Base-by-base conservation (phyloP, 148 eudicot genomes). In the Spergularia bocconei region DNA sequence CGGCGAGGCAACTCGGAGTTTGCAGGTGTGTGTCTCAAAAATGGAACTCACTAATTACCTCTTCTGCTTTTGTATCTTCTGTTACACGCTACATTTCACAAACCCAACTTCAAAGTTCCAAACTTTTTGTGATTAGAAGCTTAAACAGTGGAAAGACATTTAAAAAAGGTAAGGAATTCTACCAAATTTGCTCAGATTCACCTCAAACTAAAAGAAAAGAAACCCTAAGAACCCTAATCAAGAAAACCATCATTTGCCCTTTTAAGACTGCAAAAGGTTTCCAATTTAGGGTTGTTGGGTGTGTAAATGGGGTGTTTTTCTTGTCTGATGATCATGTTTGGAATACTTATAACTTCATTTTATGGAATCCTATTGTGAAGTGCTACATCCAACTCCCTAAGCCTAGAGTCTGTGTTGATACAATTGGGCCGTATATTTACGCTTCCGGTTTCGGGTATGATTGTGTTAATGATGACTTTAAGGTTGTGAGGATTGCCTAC, bases 341-440 rank as follows among this genome's bases (percentile, higher is more conserved):
- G 41, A 65, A 65, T 39, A 65, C 69, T 65, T 65, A 65, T 10
- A 65, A 8, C 4, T 41, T 65, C 2, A 41, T 65, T 65, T n/a
- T 65, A 39, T 66, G 70, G 70, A 66, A 66, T 21, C 70, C 70
- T 44, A 14, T 47, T 19, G 51, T 66, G 23, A 66, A 12, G 13
- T 41, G 25, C 47, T 66, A 19, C 19, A 66, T 66, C 11, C 70
- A 66, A 0, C 19, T 66, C 29, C 70, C 70, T 19, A 66, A 66
- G 11, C 70, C 70, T 66, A 66, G 53, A 44, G 29, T 21, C 20
- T 66, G 70, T 47, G 44, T 66, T 44, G 54, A 44, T 10, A 21
- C 53, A 44, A 66, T 66, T n/a, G 70, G 70, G 29, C 70, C 70
- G n/a, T 66, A 66, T 66, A 47, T 66, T 53, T 4, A 66, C 19